phyloP scores from a whole-genome alignment of 2,329 filamentous ascomycete genomes.

The Grosmannia huntii region DNA sequence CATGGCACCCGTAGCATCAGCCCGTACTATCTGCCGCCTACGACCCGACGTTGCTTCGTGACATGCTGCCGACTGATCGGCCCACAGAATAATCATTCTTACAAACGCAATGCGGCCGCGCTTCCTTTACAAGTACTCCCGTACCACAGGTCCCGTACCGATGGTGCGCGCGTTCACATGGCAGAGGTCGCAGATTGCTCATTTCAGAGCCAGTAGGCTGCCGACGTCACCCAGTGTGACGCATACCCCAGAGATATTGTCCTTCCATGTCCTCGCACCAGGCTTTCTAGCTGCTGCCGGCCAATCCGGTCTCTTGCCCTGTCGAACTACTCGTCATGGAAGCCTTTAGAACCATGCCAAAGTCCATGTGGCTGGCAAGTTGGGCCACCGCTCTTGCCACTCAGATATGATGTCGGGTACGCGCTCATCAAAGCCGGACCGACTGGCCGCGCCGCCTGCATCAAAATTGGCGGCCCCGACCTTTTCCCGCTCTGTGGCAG shows the following conservation, averaged over 20 bases:
- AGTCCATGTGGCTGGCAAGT: conserved; percentile 85
- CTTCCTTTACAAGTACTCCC: background rate
- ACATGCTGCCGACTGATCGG: background rate
- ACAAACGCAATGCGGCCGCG: background rate
- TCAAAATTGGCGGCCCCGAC: conserved; percentile 57
- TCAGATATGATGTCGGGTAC: conserved; percentile 83
- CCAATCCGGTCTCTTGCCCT: background rate
- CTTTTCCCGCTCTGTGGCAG: conserved; percentile 59
- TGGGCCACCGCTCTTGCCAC: conserved; percentile 94
- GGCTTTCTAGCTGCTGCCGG: background rate
- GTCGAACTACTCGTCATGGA: background rate
- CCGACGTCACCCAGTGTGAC: background rate
- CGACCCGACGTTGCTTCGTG: background rate
- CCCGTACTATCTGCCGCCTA: background rate
- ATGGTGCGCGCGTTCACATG: background rate
- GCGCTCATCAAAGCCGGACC: conserved; percentile 76
- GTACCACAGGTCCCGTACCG: background rate
- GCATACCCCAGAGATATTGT: no score
- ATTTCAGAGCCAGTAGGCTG: background rate
- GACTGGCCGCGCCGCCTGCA: conserved; percentile 49
- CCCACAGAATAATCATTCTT: no score
- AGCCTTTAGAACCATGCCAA: conserved; percentile 74
- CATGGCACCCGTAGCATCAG: background rate
- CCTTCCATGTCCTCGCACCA: background rate
- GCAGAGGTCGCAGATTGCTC: background rate